Evolutionary conservation across 306 rosid species (phyloP).

Genomic region (Ziziphus jujuba): DNA sequence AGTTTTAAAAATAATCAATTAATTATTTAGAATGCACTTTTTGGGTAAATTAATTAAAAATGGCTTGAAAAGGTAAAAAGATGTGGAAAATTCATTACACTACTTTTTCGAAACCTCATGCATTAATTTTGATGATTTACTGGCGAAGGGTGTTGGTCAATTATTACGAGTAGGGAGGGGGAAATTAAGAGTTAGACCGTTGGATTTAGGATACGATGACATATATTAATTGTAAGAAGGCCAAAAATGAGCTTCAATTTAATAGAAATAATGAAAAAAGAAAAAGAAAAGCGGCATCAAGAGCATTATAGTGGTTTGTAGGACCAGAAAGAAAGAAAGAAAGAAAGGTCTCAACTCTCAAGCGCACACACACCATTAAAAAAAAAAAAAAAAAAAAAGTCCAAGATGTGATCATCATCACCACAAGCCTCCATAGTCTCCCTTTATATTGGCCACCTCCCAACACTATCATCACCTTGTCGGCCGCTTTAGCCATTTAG

Average conservation of each 20-base stretch:
- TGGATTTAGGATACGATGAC: no score
- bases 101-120: no score
- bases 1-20: no score
- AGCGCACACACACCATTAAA: conserved; percentile 33
- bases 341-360: no score
- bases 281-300: not conserved
- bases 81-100: no score
- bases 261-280: not conserved
- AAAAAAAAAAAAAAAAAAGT: conserved; percentile 32
- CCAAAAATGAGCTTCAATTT: not conserved
- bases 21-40: no score
- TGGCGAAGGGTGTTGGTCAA: no score
- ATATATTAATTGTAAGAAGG: not conserved
- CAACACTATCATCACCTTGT: conserved; percentile 81
- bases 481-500: conserved; percentile 42
- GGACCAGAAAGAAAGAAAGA: conserved; percentile 21
- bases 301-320: conserved; percentile 28
- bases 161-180: no score
- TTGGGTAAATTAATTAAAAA: no score
- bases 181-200: no score
- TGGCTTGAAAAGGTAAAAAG: no score
- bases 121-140: no score
- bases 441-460: conserved; percentile 65
- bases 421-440: conserved; percentile 60
- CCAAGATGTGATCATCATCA: conserved; percentile 44